Evolutionary conservation across 345 rosid species (phyloP), one percentile per base, ranked within the genome.

Genomic region (Linum trigynum): DNA sequence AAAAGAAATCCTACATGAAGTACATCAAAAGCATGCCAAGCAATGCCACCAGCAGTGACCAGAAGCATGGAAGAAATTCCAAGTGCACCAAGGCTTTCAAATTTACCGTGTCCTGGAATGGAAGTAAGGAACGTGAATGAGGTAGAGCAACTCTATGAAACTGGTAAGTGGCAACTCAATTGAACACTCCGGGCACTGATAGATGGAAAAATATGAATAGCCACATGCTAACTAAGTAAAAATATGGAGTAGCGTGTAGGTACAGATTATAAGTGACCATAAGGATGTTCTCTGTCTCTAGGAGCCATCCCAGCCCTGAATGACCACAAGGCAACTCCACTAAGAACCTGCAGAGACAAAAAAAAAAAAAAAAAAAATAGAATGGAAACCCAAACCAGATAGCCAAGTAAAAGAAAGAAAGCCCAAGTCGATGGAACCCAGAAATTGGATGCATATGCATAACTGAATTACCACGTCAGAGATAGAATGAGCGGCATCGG

Each of bases 61-160:
- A 90, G 73, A 78, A 90, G 97, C 97, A 92, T 88, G 80, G 77
- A 79, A 65, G 98, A 90, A 78, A 90, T 92, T 57, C 86, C 96
- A 67, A 90, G 91, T 40, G 98, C 94, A 75, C 97, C 98, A 7
- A 90, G 81, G 60, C 92, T 82, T 78, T 92, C 98, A 50, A 92
- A 92, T 67, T 90, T 90, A 36, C 98, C 94, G 71, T 90, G 97
- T 48, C 36, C 38, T 17, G 38, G 61, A 57, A 57, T 10, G 14
- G 23, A 57, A 17, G 38, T 17, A 57, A 17, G 23, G 8, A 57
- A 12, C 36, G 23, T 37, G 61, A 37, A 57, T 37, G 38, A 57
- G 61, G 53, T 23, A 48, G 53, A 48, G 53, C 9, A 48, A 48
- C 14, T 48, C 1, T 6, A 48, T 10, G 53, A 48, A 48, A 23